phyloP scores from a whole-genome alignment of 805 yeast species.

The Wickerhamiella occidentalis region DNA sequence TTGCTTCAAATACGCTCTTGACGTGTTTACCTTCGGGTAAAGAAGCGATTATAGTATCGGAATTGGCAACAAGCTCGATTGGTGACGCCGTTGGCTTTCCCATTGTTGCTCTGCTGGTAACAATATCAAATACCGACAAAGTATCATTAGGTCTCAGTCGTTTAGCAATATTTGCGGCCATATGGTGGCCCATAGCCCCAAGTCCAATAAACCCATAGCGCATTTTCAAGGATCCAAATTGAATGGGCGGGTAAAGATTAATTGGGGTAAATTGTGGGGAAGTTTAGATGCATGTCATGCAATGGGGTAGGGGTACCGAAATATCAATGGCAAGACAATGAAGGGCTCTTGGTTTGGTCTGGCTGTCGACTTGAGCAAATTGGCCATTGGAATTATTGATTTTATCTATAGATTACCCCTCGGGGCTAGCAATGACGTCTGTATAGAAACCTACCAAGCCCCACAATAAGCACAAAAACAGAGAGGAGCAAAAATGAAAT shows the following conservation, averaged over 20 bases:
- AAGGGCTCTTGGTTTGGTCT: too few relatives aligned
- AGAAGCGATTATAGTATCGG: conserved; percentile 36
- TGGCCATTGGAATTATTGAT: too few relatives aligned
- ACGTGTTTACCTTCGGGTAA: conserved; percentile 46
- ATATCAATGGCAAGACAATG: too few relatives aligned
- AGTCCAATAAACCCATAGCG: conserved; percentile 43
- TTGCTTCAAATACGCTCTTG: conserved; percentile 31
- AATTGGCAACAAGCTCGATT: conserved; percentile 20
- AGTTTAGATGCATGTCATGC: background rate
- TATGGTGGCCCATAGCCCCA: conserved; percentile 44
- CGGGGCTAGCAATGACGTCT: too few relatives aligned
- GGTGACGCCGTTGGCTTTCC: conserved; percentile 18
- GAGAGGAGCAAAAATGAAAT: conserved; percentile 39
- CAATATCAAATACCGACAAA: conserved; percentile 36
- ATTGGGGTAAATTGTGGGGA: conserved; percentile 1
- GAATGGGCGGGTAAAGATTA: background rate
- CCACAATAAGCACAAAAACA: too few relatives aligned
- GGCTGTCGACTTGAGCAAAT: too few relatives aligned
- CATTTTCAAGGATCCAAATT: background rate
- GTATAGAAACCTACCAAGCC: too few relatives aligned
- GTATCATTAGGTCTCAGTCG: conserved; percentile 31
- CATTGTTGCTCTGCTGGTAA: conserved; percentile 23
- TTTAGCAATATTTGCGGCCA: conserved; percentile 40
- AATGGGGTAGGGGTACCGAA: background rate
- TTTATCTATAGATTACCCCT: too few relatives aligned